Conservation (phyloP, 495 filamentous ascomycete species). For the Tuber borchii region DNA sequence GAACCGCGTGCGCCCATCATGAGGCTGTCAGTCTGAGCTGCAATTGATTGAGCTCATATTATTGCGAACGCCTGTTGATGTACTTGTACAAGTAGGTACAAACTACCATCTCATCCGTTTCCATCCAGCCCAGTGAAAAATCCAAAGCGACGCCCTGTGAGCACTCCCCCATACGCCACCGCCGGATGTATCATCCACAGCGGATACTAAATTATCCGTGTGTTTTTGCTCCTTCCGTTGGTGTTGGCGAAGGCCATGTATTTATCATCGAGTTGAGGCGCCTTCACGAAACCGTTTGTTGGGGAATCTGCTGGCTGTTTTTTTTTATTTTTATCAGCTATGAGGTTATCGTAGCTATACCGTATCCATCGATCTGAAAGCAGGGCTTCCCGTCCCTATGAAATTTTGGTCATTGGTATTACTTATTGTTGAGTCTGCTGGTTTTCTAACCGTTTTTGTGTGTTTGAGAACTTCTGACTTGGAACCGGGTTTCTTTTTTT, state of each 20-base stretch:
- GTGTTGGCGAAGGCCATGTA: neutral
- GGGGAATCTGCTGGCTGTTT: conserved; percentile 25
- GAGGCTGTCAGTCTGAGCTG: neutral
- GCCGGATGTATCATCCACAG: conserved; percentile 1
- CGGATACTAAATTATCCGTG: neutral
- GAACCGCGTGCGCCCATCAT: conserved; percentile 23
- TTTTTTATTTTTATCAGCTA: conserved; percentile 3
- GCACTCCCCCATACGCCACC: neutral
- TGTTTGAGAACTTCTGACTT: conserved; percentile 11
- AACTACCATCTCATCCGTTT: neutral
- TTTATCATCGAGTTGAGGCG: neutral
- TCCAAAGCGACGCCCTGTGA: neutral
- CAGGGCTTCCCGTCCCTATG: neutral
- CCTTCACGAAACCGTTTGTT: neutral
- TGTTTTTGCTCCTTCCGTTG: neutral
- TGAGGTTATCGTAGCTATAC: neutral
- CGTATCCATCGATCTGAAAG: neutral
- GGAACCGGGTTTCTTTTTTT: conserved; percentile 28
- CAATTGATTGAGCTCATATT: neutral
- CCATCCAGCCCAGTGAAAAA: neutral
- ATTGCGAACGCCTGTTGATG: neutral
- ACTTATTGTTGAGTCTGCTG: conserved; percentile 1
- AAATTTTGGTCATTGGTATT: conserved; percentile 3
- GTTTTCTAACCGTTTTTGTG: neutral
- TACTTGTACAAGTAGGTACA: neutral